Conservation (phyloP, 2,329 filamentous ascomycete species). For the Penicillium sp. region DNA sequence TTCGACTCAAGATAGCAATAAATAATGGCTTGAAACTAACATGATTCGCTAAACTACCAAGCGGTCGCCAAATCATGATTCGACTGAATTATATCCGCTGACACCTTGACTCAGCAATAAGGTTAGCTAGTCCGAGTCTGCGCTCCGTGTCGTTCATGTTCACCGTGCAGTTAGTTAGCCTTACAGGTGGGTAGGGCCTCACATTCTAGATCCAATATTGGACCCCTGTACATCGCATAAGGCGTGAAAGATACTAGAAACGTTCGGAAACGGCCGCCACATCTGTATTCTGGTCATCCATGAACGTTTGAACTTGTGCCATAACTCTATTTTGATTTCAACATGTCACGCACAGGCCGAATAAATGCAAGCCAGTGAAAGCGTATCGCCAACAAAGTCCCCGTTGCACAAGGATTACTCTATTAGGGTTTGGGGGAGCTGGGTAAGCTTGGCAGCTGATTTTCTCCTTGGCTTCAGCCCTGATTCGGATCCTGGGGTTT, state of each 20-base stretch:
- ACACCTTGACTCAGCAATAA: conserved; percentile 19
- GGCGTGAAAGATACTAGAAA: not conserved
- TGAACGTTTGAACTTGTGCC: not conserved
- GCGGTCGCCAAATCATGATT: not conserved
- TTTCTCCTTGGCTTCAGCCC: conserved; percentile 8
- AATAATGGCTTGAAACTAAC: not conserved
- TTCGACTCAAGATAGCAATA: not conserved
- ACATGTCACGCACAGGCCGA: conserved; percentile 16
- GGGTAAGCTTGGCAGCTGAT: conserved; percentile 25
- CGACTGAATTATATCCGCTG: conserved; percentile 3
- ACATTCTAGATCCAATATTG: not conserved
- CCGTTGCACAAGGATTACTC: conserved; percentile 17
- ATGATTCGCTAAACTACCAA: not conserved
- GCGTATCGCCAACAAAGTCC: conserved; percentile 36
- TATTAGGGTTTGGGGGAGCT: conserved; percentile 27
- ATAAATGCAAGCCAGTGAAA: conserved; percentile 19
- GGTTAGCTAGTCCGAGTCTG: conserved; percentile 10
- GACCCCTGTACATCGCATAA: conserved; percentile 1
- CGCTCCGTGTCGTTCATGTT: conserved; percentile 12
- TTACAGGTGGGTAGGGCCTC: conserved; percentile 8
- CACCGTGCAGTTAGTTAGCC: conserved; percentile 12
- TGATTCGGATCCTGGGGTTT: not conserved
- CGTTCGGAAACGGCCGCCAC: not conserved
- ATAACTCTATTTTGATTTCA: not conserved
- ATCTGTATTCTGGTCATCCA: not conserved